These are phyloP conservation scores for Aquanectria penicillioides DNA, from an alignment of 2,329 filamentous ascomycete species.

Conservation along the genomic window DNA sequence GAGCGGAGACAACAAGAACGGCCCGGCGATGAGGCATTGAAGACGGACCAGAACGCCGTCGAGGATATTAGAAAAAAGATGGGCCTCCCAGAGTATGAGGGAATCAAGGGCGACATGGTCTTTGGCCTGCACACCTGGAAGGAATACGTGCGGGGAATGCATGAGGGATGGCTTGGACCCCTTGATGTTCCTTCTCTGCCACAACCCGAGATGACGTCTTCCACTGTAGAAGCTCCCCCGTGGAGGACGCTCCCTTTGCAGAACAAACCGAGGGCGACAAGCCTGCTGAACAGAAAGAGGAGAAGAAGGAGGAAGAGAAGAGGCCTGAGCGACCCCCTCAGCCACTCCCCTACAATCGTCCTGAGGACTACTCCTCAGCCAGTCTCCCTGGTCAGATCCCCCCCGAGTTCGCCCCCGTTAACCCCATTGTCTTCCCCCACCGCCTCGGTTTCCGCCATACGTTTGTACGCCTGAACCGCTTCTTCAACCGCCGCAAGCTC, in stretches of 20 bases:
- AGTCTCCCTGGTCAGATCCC: slow-evolving; percentile 74
- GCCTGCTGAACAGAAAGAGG: slow-evolving; percentile 53
- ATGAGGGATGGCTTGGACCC: slow-evolving; percentile 96
- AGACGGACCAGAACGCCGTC: slow-evolving; percentile 65
- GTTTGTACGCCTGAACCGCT: slow-evolving; percentile 85
- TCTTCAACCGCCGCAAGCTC: slow-evolving; percentile 84
- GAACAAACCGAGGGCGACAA: slow-evolving; percentile 46
- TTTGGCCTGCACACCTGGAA: slow-evolving; percentile 96
- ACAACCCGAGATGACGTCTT: slow-evolving; percentile 38
- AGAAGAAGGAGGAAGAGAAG: slow-evolving; percentile 57
- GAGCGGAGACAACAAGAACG: slow-evolving; percentile 68
- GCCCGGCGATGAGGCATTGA: slow-evolving; percentile 58
- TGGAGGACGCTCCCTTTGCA: slow-evolving; percentile 37
- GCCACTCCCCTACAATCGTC: slow-evolving; percentile 77
- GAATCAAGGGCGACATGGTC: slow-evolving; percentile 83
- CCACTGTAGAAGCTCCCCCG: slow-evolving; percentile 35
- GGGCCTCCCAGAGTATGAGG: slow-evolving; percentile 76
- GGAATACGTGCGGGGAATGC: slow-evolving; percentile 91
- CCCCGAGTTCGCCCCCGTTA: slow-evolving; percentile 75
- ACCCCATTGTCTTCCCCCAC: slow-evolving; percentile 83
- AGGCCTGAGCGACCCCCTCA: slow-evolving; percentile 69
- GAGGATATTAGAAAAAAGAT: slow-evolving; percentile 71
- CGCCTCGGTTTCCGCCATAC: slow-evolving; percentile 94
- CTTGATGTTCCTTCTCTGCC: slow-evolving; percentile 67
- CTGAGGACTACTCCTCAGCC: slow-evolving; percentile 76